Evolutionary conservation across 1,284 basidiomycete species (phyloP).

Genomic region (Volvariella volvacea): DNA sequence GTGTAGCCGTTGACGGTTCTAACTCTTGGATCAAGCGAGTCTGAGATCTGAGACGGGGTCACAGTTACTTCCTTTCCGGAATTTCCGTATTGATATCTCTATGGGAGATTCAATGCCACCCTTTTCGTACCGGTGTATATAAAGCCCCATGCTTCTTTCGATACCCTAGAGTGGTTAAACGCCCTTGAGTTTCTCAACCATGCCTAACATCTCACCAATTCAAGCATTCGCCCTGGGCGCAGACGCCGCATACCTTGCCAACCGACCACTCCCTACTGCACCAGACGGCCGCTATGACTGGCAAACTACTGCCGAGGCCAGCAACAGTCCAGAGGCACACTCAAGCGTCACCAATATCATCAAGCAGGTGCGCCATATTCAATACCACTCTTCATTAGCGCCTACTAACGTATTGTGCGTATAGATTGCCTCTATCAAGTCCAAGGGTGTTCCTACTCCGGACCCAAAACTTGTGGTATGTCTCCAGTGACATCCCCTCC

Average conservation of each 20-base stretch:
- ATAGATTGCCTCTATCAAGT: not conserved
- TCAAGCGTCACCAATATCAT: constrained; percentile 18
- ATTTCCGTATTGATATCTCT: too few species aligned
- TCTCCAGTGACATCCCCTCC: not conserved
- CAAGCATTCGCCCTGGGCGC: constrained; percentile 16
- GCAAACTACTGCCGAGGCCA: constrained; percentile 16
- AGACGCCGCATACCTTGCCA: constrained; percentile 20
- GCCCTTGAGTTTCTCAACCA: too few species aligned
- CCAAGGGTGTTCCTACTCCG: not conserved
- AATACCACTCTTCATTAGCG: not conserved
- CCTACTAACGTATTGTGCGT: not conserved
- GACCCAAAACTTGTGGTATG: not conserved
- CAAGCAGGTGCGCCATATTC: not conserved
- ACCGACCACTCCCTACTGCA: constrained; percentile 17
- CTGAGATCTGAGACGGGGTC: too few species aligned
- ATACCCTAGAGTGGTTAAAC: too few species aligned
- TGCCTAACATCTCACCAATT: too few species aligned
- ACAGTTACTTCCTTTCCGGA: too few species aligned
- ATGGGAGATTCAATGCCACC: too few species aligned
- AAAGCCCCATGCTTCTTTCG: too few species aligned
- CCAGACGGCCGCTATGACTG: constrained; percentile 23
- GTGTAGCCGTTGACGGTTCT: too few species aligned
- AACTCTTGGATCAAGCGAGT: too few species aligned
- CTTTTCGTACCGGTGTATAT: too few species aligned
- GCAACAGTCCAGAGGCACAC: constrained; percentile 17